Evolutionary conservation across 2,329 filamentous ascomycete species (phyloP), one percentile per base, ranked within the genome.

Genomic region (Rugonectria rugulosa): DNA sequence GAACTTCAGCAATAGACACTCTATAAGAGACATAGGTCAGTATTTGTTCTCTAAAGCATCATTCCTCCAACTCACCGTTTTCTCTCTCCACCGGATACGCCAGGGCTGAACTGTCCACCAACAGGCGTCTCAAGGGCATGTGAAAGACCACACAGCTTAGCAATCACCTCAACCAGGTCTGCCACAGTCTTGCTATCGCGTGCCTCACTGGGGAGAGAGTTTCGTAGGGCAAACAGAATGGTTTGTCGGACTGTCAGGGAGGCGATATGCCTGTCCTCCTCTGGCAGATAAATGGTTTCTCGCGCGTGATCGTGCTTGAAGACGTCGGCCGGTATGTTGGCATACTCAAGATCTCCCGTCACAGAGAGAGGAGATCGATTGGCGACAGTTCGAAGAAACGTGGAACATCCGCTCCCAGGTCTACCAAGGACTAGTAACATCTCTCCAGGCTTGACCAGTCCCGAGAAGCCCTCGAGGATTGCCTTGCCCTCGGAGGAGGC

Each of bases 21-120:
- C 24, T 27, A 11, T 11, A 27, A 7, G 11, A 11, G 11, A 27
- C 6, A 27, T 27, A 7, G 11, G 24, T 11, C 24, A 6, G 24
- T 7, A 27, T 27, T 7, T 27, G 6, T 27, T 27, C 6, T 11
- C 24, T 7, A 27, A 27, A 11, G 11, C 24, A 11, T 27, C 11
- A n/a, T 27, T 6, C 6, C 6, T 27, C 6, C 6, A 27, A 27
- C 24, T 27, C 24, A 27, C 24, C 89, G 87, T 71, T 92, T 92
- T 20, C 89, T 78, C 72, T 93, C 90, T 41, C 90, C 90, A 58
- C 90, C 90, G 34, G 86, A 89, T 0, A 93, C 87, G 69, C 90
- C 90, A 31, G 88, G 83, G 6, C 88, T 81, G 65, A 75, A 80
- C 60, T 88, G 85, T 65, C 92, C 86, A 23, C 90, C 90, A 5